Conservation (phyloP, 306 rosid genomes). For the Gynostemma pentaphyllum region DNA sequence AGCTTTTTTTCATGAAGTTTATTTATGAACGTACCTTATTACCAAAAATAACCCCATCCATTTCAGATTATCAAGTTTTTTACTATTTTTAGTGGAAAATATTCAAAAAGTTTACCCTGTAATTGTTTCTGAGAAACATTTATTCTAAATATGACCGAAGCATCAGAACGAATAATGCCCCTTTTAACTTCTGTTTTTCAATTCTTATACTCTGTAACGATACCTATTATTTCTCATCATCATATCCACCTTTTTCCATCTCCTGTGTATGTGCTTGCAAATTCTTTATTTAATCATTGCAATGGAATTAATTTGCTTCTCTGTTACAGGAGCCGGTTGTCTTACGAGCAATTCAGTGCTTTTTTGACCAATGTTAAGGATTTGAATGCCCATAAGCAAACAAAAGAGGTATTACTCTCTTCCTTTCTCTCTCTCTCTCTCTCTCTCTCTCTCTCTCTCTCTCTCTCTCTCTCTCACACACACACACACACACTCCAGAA, state of each 20-base stretch:
- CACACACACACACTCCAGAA: neutral
- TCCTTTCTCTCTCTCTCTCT: neutral
- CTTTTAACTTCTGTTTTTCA: neutral
- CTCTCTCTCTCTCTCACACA: too few species aligned
- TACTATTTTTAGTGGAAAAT: too few species aligned
- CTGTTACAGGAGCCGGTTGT: slow-evolving; percentile 69
- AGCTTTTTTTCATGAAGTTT: neutral
- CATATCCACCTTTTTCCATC: neutral
- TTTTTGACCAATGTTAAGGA: slow-evolving; percentile 89
- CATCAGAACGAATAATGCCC: neutral
- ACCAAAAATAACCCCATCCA: neutral
- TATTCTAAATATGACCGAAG: too few species aligned
- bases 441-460: too few species aligned
- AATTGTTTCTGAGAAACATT: too few species aligned
- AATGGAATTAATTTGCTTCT: neutral
- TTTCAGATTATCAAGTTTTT: too few species aligned
- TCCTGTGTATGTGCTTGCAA: neutral
- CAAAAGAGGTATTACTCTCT: slow-evolving; percentile 50
- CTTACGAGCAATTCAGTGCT: slow-evolving; percentile 92
- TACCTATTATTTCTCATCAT: neutral
- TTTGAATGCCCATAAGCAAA: slow-evolving; percentile 79
- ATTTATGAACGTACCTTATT: neutral
- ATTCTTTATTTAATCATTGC: neutral
- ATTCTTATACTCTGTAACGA: neutral
- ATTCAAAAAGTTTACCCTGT: too few species aligned